These are phyloP conservation scores for Metschnikowia kofuensis DNA, from an alignment of 805 yeast genomes.

Conservation along the genomic window DNA sequence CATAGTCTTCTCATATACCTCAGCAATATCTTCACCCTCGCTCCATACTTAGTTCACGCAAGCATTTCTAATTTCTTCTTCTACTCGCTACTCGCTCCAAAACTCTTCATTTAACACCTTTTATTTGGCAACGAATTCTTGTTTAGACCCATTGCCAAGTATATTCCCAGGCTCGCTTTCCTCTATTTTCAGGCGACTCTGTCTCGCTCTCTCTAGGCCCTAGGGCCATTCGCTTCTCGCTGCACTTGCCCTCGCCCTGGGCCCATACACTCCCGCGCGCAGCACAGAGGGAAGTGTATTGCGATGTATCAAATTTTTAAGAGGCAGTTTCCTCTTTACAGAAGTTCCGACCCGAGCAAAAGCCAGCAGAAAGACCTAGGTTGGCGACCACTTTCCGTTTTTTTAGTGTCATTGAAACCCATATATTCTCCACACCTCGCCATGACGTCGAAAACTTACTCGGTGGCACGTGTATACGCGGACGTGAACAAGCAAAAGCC, in stretches of 20 bases:
- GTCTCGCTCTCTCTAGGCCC: background rate
- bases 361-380: background rate
- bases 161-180: no score
- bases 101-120: no score
- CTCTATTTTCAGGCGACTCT: no score
- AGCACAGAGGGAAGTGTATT: slow-evolving; percentile 5
- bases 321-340: no score
- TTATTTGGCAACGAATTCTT: no score
- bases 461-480: slow-evolving; percentile 59
- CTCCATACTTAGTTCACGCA: no score
- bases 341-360: background rate
- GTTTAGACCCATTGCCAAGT: no score
- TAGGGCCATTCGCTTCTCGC: background rate
- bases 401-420: background rate
- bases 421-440: background rate
- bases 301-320: slow-evolving; percentile 14
- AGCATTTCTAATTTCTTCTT: no score
- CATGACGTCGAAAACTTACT: slow-evolving; percentile 20
- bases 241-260: background rate
- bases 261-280: slow-evolving; percentile 8
- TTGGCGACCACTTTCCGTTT: background rate
- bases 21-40: no score
- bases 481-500: slow-evolving; percentile 69
- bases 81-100: no score
- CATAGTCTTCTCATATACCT: no score